Evolutionary conservation across 768 basidiomycete genomes (phyloP).

Genomic region (Holtermannia corniformis): DNA sequence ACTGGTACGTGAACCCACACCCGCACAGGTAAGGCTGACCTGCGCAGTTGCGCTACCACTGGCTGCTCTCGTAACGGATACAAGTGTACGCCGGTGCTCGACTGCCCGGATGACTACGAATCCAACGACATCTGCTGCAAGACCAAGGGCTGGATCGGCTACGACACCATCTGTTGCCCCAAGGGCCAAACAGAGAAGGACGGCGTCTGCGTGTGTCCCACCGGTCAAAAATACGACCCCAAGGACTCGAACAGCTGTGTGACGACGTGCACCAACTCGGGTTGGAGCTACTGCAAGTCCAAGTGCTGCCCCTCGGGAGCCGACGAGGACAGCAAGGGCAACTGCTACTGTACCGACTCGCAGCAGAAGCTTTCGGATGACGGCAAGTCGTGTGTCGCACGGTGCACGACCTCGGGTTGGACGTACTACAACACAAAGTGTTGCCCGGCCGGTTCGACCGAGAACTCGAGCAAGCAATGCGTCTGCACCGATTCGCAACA

Average conservation of each 20-base stretch:
- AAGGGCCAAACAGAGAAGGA: conserved; percentile 20
- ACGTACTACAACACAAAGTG: conserved; percentile 8
- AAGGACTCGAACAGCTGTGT: conserved; percentile 2
- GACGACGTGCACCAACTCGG: conserved; percentile 3
- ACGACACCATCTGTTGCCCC: conserved; percentile 24
- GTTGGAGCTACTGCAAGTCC: neutral
- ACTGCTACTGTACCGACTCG: conserved; percentile 14
- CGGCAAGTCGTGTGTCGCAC: conserved; percentile 4
- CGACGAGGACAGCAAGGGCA: neutral
- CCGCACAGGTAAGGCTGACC: neutral
- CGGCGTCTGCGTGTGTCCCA: conserved; percentile 16
- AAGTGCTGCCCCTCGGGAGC: conserved; percentile 7
- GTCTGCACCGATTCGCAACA: neutral
- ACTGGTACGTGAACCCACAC: conserved; percentile 6
- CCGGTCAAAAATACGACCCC: conserved; percentile 7
- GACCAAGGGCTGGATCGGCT: conserved; percentile 17
- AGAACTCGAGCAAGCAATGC: conserved; percentile 6
- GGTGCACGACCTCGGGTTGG: conserved; percentile 4
- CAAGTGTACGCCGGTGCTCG: conserved; percentile 16
- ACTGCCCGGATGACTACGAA: conserved; percentile 7
- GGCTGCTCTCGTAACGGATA: conserved; percentile 15
- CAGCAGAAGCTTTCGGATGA: neutral
- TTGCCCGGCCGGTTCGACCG: conserved; percentile 11
- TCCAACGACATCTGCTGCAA: conserved; percentile 21
- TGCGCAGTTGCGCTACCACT: conserved; percentile 13